Percentiles rank a stretch among this genome's conserved stretches.
Evolutionary conservation across 371 early-diverging fungal species (phyloP).

Genomic region (Mucor irregularis): DNA sequence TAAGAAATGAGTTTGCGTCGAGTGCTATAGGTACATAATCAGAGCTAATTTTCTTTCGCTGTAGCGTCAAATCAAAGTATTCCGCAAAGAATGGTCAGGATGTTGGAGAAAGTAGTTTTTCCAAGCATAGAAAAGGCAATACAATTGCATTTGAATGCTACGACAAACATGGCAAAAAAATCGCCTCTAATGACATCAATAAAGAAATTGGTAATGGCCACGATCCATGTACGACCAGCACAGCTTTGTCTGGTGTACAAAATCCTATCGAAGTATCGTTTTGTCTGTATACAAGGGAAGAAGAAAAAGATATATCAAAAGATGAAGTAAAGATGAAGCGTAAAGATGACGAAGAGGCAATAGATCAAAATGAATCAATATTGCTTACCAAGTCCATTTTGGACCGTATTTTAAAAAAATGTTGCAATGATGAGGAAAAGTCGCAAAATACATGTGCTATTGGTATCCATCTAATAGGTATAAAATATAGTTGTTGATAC

Average conservation of each 20-base stretch:
- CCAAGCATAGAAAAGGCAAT: too few relatives aligned
- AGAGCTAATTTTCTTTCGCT: too few relatives aligned
- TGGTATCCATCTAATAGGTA: background rate
- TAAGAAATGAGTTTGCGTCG: background rate
- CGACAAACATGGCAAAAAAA: too few relatives aligned
- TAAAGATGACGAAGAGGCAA: background rate
- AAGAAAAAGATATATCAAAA: background rate
- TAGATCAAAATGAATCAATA: background rate
- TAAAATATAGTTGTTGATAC: background rate
- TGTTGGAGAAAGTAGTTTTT: too few relatives aligned
- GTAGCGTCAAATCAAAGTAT: too few relatives aligned
- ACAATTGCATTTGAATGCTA: too few relatives aligned
- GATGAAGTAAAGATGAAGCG: background rate
- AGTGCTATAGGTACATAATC: too few relatives aligned
- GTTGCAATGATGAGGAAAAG: background rate
- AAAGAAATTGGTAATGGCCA: too few relatives aligned
- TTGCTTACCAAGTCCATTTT: constrained; percentile 2
- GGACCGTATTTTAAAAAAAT: background rate
- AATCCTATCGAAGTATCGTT: background rate
- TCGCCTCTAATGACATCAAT: too few relatives aligned
- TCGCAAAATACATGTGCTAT: background rate
- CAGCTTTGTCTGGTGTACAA: background rate
- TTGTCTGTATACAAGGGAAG: background rate
- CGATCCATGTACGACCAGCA: too few relatives aligned
- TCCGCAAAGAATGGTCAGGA: too few relatives aligned